Evolutionary conservation across 805 yeast species (phyloP), one percentile per base, ranked within the genome.

Genomic region (Kluyveromyces aestuarii): DNA sequence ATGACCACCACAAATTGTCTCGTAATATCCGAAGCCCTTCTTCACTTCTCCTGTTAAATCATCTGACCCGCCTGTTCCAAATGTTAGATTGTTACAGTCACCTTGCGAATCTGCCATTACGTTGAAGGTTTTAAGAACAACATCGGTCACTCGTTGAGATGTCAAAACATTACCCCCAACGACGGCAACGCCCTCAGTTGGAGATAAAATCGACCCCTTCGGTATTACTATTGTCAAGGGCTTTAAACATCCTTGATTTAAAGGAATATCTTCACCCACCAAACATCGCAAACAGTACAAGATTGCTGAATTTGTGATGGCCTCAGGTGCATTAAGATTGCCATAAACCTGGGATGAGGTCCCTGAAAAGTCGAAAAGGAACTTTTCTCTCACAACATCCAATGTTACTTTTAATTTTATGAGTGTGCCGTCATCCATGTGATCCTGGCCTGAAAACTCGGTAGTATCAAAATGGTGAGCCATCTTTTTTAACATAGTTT

Each of bases 51-150:
- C 59, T 61, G 81, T 70, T 67, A 73, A 61, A 10, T 67, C 68
- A 48, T 65, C 69, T 50, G 76, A 75, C 43, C 88, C 91, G 52
- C 83, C 87, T 27, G 77, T 79, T 21, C 97, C 97, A 71, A 90
- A 91, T 0, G 96, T 90, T 57, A 91, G 79, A 67, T 91, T 93
- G 67, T 93, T 91, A 65, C 96, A 87, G 51, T 93, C 89, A 40
- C 97, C 96, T 68, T 91, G 98, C 1, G 97, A 89, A 55, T 89
- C 96, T 2, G 97, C 97, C 71, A 88, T 85, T 6, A 89, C 88
- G 52, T 78, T 75, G 63, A 93, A 89, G 0, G 98, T 93, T 58
- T 82, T 83, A 59, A 91, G 72, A 39, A 93, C 79, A 2, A 86
- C 91, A 66, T 90, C 97, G 0, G 96, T 89, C 43, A 93, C 81